phyloP scores from a whole-genome alignment of 176 grass and related monocot genomes.

The Avena atlantica region DNA sequence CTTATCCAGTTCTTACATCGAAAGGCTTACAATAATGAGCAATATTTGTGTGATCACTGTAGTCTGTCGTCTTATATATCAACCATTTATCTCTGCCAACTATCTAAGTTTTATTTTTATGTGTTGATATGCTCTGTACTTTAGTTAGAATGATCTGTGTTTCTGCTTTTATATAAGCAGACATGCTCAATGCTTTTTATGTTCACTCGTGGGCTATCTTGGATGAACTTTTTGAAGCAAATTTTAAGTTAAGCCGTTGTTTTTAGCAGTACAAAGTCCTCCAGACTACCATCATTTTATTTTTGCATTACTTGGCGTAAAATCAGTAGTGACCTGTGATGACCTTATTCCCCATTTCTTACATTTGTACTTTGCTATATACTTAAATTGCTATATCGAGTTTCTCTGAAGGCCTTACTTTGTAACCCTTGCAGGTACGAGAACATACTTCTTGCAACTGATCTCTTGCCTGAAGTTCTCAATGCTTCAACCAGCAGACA shows the following conservation, averaged over 20 bases:
- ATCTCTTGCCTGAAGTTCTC: conserved; percentile 88
- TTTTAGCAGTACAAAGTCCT: not conserved
- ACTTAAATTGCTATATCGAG: conserved; percentile 17
- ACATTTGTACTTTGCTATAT: not conserved
- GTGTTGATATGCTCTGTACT: not conserved
- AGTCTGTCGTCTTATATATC: not conserved
- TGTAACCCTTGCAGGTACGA: conserved; percentile 64
- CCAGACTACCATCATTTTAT: too few relatives aligned
- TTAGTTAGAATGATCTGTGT: not conserved
- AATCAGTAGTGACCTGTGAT: not conserved
- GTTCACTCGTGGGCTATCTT: not conserved
- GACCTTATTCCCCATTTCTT: not conserved
- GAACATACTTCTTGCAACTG: conserved; percentile 78
- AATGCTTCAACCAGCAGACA: conserved; percentile 70
- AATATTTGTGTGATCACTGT: conserved; percentile 39
- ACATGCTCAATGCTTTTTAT: not conserved
- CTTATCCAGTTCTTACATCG: conserved; percentile 1
- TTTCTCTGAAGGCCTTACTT: conserved; percentile 20
- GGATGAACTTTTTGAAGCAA: not conserved
- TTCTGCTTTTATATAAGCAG: conserved; percentile 19
- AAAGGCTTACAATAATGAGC: not conserved
- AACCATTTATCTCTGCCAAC: conserved; percentile 17
- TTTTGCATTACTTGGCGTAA: too few relatives aligned
- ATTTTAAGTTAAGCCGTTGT: not conserved
- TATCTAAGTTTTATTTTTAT: not conserved